Conservation (phyloP, 176 grass and related monocot genomes). For the Puya raimondii region DNA sequence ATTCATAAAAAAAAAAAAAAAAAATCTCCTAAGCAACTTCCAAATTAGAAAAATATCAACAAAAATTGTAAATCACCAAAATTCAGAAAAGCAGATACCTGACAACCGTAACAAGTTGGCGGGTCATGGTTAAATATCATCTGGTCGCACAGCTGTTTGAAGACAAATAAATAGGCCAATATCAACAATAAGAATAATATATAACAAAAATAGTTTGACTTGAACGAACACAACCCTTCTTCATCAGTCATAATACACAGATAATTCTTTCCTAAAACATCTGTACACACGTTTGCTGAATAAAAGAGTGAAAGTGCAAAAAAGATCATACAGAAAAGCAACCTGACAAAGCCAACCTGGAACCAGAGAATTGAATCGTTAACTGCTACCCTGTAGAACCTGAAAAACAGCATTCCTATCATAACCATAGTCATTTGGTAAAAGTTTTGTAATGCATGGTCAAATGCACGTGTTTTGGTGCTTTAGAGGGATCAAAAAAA, state of each 20-base stretch:
- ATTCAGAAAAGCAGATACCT: conserved; percentile 41
- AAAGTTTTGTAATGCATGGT: too few species aligned
- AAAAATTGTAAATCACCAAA: neutral
- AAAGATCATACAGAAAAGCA: conserved; percentile 21
- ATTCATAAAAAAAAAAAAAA: too few species aligned
- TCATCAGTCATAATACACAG: neutral
- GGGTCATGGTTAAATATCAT: conserved; percentile 91
- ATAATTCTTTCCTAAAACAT: neutral
- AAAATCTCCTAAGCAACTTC: neutral
- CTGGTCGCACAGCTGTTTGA: conserved; percentile 56
- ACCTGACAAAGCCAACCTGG: conserved; percentile 60
- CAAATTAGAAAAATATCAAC: neutral
- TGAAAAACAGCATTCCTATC: conserved; percentile 28
- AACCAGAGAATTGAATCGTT: conserved; percentile 84
- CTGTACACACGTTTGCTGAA: neutral
- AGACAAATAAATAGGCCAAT: conserved; percentile 19
- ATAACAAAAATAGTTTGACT: neutral
- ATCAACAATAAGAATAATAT: conserved; percentile 6
- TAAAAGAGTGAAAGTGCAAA: neutral
- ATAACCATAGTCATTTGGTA: neutral
- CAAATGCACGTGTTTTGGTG: too few species aligned
- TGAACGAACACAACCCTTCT: neutral
- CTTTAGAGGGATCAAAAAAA: too few species aligned
- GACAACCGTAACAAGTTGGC: conserved; percentile 63
- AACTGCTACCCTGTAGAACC: conserved; percentile 72